Percentiles rank a stretch among this genome's conserved stretches.
Evolutionary conservation across 1,284 basidiomycete genomes (phyloP).

Genomic region (Neotropicomus parvogracilis): DNA sequence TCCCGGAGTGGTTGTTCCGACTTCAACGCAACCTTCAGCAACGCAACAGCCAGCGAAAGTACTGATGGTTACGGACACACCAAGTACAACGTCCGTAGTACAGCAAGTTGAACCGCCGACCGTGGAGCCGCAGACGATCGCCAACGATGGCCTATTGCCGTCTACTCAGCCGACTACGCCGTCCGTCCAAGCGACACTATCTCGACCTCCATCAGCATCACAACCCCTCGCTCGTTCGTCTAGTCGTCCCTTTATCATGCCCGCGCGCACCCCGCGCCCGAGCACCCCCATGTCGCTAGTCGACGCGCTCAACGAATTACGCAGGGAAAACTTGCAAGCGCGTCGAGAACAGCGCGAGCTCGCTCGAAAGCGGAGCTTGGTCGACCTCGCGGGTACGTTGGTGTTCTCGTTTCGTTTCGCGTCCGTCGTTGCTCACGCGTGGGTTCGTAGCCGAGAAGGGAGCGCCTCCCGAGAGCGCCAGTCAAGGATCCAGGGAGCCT

Average conservation of each 20-base stretch:
- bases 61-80: not conserved
- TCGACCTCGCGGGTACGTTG: conserved; percentile 3
- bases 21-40: not conserved
- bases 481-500: not conserved
- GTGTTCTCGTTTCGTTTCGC: not conserved
- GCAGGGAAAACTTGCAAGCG: conserved; percentile 7
- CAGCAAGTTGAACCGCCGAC: not conserved
- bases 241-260: conserved; percentile 18
- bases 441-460: conserved; percentile 1
- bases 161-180: conserved; percentile 1
- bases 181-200: not conserved
- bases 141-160: not conserved
- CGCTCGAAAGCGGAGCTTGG: not conserved
- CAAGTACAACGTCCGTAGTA: not conserved
- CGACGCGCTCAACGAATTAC: conserved; percentile 24
- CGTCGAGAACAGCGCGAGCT: not conserved
- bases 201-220: conserved; percentile 1
- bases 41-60: not conserved
- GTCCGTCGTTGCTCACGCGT: conserved; percentile 2
- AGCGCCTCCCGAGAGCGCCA: not conserved
- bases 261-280: conserved; percentile 24
- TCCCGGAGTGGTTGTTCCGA: not conserved
- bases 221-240: conserved; percentile 9
- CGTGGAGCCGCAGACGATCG: not conserved
- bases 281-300: conserved; percentile 17